These are phyloP conservation scores for Evernia prunastri DNA, from an alignment of 495 filamentous ascomycete genomes.

Conservation along the genomic window DNA sequence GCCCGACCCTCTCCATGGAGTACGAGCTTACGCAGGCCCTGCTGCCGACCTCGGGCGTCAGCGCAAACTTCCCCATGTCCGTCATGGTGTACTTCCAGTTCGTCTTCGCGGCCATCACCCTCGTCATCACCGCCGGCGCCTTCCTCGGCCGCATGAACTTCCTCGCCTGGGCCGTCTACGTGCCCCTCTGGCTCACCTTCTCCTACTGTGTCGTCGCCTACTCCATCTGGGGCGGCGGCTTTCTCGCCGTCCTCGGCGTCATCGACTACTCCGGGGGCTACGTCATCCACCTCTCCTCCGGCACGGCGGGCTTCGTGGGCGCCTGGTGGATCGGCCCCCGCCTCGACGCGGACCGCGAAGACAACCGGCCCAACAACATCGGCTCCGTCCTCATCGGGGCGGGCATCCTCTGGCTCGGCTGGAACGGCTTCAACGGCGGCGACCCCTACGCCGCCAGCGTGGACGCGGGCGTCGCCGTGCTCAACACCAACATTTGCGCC, in stretches of 20 bases:
- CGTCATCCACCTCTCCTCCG: slow-evolving; percentile 52
- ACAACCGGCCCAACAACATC: slow-evolving; percentile 48
- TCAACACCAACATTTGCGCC: slow-evolving; percentile 52
- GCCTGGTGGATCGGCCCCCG: slow-evolving; percentile 50
- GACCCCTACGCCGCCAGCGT: slow-evolving; percentile 50
- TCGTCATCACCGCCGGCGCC: slow-evolving; percentile 47
- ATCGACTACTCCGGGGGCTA: slow-evolving; percentile 56
- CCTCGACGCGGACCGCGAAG: slow-evolving; percentile 43
- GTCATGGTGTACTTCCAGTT: slow-evolving; percentile 59
- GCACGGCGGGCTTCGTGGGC: slow-evolving; percentile 50
- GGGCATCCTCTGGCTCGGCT: slow-evolving; percentile 53
- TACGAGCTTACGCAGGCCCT: slow-evolving; percentile 40
- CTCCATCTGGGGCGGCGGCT: slow-evolving; percentile 52
- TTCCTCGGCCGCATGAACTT: slow-evolving; percentile 50
- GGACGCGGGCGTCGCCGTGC: slow-evolving; percentile 51
- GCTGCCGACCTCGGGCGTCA: slow-evolving; percentile 39
- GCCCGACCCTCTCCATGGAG: slow-evolving; percentile 43
- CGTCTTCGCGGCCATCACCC: slow-evolving; percentile 53
- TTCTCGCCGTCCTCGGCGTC: slow-evolving; percentile 45
- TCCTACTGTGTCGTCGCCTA: slow-evolving; percentile 41
- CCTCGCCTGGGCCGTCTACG: slow-evolving; percentile 51
- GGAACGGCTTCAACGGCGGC: slow-evolving; percentile 55
- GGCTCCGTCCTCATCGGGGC: slow-evolving; percentile 45
- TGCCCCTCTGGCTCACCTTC: slow-evolving; percentile 45
- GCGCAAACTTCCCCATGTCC: slow-evolving; percentile 40